Conservation (phyloP, 1,139 yeast genomes). For the Suhomyces yuchorum region DNA sequence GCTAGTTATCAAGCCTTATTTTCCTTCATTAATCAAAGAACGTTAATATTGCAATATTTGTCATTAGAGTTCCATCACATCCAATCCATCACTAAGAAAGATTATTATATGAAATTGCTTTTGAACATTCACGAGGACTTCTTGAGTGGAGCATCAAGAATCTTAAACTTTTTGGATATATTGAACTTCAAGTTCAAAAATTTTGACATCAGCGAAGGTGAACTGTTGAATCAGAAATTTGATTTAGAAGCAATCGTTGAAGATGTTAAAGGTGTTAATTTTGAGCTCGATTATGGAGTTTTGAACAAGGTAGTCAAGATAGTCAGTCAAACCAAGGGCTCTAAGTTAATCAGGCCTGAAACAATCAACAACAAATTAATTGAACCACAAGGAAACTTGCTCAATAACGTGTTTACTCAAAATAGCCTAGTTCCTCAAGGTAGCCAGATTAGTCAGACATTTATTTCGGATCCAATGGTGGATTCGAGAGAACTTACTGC, state of each 20-base stretch:
- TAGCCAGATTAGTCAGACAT: slow-evolving; percentile 1
- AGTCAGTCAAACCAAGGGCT: slow-evolving; percentile 26
- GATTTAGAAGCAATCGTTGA: slow-evolving; percentile 33
- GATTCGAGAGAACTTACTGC: slow-evolving; percentile 2
- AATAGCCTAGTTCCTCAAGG: background rate
- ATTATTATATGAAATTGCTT: slow-evolving; percentile 54
- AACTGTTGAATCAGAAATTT: slow-evolving; percentile 40
- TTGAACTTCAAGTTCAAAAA: slow-evolving; percentile 55
- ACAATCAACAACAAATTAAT: background rate
- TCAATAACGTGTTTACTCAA: slow-evolving; percentile 3
- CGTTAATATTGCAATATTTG: slow-evolving; percentile 62
- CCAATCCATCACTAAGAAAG: slow-evolving; percentile 59
- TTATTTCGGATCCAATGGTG: slow-evolving; percentile 1
- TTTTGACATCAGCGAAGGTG: slow-evolving; percentile 41
- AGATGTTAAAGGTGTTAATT: slow-evolving; percentile 23
- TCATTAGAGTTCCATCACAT: slow-evolving; percentile 72
- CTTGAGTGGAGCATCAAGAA: slow-evolving; percentile 58
- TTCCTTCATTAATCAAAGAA: slow-evolving; percentile 64
- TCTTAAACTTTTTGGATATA: slow-evolving; percentile 69
- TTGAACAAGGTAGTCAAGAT: slow-evolving; percentile 28
- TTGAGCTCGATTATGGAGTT: slow-evolving; percentile 24
- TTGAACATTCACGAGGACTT: slow-evolving; percentile 47
- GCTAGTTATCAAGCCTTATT: slow-evolving; percentile 55
- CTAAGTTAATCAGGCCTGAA: slow-evolving; percentile 20
- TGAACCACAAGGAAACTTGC: background rate